Evolutionary conservation across 164 flowering plant genomes (phyloP).

Genomic region (Vitis rupestris): DNA sequence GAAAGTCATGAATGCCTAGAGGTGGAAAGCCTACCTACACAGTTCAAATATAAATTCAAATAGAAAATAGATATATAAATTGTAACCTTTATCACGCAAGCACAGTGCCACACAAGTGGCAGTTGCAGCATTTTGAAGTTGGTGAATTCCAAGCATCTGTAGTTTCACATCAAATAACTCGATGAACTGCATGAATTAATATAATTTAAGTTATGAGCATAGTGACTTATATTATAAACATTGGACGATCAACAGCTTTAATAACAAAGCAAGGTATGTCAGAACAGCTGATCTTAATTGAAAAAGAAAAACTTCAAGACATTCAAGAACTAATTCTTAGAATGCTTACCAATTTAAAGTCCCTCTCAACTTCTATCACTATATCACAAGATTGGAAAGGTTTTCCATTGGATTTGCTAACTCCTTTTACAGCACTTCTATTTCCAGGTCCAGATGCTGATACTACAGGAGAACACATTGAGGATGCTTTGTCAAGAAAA

Average conservation of each 20-base stretch:
- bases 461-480: conserved; percentile 63
- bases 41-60: too few species aligned
- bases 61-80: too few species aligned
- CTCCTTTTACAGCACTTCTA: conserved; percentile 43
- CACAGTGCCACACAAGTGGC: conserved; percentile 81
- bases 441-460: conserved; percentile 70
- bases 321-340: neutral
- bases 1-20: neutral
- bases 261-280: neutral
- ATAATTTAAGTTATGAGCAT: neutral
- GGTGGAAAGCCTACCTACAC: neutral
- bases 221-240: neutral
- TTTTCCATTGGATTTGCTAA: conserved; percentile 31
- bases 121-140: conserved; percentile 87
- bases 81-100: conserved; percentile 64
- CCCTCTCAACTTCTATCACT: conserved; percentile 47
- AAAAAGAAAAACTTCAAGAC: neutral
- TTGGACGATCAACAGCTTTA: neutral
- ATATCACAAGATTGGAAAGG: conserved; percentile 73
- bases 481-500: conserved; percentile 69
- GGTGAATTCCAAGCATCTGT: conserved; percentile 78
- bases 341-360: conserved; percentile 51
- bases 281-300: neutral
- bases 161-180: conserved; percentile 58
- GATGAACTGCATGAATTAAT: conserved; percentile 43